Conservation (phyloP, 2,329 filamentous ascomycete species). For the Tolypocladium pustulatum region DNA sequence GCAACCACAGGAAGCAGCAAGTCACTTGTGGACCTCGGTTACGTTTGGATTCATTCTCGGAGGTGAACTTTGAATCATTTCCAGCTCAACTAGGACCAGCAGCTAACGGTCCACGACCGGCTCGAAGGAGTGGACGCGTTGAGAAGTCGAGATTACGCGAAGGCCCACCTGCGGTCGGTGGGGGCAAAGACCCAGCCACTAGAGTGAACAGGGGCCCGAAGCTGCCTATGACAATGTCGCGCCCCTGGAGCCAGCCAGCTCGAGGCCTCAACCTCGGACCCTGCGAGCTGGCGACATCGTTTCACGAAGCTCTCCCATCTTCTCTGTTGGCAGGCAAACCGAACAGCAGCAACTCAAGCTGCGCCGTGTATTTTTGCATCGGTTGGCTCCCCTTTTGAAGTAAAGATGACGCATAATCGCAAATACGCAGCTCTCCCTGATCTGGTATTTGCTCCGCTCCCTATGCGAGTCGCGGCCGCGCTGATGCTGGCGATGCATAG, state of each 20-base stretch:
- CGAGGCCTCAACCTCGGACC: background rate
- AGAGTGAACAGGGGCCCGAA: background rate
- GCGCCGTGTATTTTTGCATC: background rate
- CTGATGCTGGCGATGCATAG: slow-evolving; percentile 31
- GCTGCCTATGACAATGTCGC: background rate
- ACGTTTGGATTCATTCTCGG: background rate
- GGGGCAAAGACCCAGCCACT: background rate
- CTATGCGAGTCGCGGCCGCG: slow-evolving; percentile 1
- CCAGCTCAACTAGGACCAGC: too few species aligned
- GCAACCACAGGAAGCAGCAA: too few species aligned
- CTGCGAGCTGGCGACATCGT: background rate
- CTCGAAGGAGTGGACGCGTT: background rate
- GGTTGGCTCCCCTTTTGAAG: background rate
- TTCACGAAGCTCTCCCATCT: background rate
- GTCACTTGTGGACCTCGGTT: background rate
- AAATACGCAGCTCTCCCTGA: slow-evolving; percentile 79
- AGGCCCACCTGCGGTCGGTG: background rate
- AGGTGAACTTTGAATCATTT: background rate
- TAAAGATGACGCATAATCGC: slow-evolving; percentile 59
- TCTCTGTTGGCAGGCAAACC: background rate
- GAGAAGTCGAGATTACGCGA: background rate
- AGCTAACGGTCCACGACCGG: too few species aligned
- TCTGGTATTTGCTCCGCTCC: slow-evolving; percentile 40
- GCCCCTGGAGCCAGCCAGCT: background rate
- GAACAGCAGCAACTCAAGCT: background rate